Conservation (phyloP, 2,329 filamentous ascomycete species). For the Pseudocercospora pini-densiflorae region DNA sequence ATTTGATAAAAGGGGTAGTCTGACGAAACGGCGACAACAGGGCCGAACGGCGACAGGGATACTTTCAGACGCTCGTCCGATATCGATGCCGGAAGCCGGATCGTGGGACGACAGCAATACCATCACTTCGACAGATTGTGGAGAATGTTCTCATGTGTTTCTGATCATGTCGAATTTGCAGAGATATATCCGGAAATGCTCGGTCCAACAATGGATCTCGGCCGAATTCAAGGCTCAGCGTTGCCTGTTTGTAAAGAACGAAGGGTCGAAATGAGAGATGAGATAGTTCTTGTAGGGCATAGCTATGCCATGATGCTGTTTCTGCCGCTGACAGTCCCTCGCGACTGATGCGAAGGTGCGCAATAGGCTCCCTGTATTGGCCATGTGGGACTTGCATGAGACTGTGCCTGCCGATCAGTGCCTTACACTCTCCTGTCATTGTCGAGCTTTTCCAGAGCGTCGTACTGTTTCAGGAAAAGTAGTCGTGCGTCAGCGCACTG, state of each 20-base stretch:
- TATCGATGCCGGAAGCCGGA: conserved; percentile 10
- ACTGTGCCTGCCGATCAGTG: neutral
- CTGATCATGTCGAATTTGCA: neutral
- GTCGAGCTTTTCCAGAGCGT: too few species aligned
- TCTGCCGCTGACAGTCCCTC: neutral
- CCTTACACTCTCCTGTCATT: too few species aligned
- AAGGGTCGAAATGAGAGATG: neutral
- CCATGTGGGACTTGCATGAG: neutral
- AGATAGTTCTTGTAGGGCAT: neutral
- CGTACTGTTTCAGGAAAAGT: too few species aligned
- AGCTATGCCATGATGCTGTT: neutral
- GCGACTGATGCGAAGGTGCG: neutral
- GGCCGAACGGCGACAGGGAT: conserved; percentile 8
- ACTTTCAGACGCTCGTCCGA: conserved; percentile 7
- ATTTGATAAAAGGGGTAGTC: too few species aligned
- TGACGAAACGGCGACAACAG: too few species aligned
- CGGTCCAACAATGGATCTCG: too few species aligned
- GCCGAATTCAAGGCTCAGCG: too few species aligned
- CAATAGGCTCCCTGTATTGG: neutral
- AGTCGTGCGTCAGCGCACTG: too few species aligned
- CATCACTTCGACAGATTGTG: neutral
- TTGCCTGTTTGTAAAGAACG: too few species aligned
- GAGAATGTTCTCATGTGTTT: neutral
- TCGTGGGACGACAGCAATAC: neutral
- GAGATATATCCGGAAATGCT: too few species aligned